Evolutionary conservation across 2,329 filamentous ascomycete species (phyloP).

Genomic region (Epichloe typhina): DNA sequence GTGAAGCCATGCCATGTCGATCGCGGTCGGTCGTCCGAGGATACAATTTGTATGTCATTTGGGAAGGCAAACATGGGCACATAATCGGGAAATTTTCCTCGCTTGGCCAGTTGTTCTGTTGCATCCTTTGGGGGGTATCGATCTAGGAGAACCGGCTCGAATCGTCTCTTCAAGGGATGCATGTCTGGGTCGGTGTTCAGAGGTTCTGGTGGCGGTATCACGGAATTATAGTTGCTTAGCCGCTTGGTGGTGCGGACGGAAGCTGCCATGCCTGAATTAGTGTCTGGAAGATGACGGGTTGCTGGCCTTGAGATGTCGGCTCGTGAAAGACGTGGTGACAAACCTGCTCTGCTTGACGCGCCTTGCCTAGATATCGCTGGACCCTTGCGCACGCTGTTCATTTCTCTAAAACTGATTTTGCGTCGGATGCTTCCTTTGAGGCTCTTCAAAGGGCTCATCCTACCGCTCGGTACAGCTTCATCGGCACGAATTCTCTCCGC

Average conservation of each 20-base stretch:
- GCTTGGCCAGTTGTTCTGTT: slow-evolving; percentile 63
- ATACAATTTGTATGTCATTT: slow-evolving; percentile 94
- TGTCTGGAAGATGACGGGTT: neutral
- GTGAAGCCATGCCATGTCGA: slow-evolving; percentile 99
- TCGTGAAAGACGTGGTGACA: slow-evolving; percentile 9
- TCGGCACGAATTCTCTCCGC: slow-evolving; percentile 72
- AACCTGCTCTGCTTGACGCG: slow-evolving; percentile 35
- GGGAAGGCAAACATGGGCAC: slow-evolving; percentile 99
- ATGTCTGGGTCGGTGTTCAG: slow-evolving; percentile 81
- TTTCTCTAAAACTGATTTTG: slow-evolving; percentile 84
- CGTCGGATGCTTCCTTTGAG: slow-evolving; percentile 78
- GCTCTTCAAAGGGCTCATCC: slow-evolving; percentile 42
- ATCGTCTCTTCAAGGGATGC: slow-evolving; percentile 87
- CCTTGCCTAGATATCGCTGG: slow-evolving; percentile 62
- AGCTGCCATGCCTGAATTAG: slow-evolving; percentile 24
- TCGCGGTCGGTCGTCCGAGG: slow-evolving; percentile 80
- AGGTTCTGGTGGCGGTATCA: slow-evolving; percentile 86
- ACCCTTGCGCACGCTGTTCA: slow-evolving; percentile 88
- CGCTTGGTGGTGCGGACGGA: slow-evolving; percentile 69
- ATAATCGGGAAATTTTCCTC: slow-evolving; percentile 88
- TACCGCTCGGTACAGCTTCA: slow-evolving; percentile 42
- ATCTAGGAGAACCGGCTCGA: slow-evolving; percentile 92
- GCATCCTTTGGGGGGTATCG: slow-evolving; percentile 83
- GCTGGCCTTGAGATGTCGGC: neutral
- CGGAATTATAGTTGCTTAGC: slow-evolving; percentile 94